Evolutionary conservation across 2,329 filamentous ascomycete genomes (phyloP).

Genomic region (Peltaster fructicola): DNA sequence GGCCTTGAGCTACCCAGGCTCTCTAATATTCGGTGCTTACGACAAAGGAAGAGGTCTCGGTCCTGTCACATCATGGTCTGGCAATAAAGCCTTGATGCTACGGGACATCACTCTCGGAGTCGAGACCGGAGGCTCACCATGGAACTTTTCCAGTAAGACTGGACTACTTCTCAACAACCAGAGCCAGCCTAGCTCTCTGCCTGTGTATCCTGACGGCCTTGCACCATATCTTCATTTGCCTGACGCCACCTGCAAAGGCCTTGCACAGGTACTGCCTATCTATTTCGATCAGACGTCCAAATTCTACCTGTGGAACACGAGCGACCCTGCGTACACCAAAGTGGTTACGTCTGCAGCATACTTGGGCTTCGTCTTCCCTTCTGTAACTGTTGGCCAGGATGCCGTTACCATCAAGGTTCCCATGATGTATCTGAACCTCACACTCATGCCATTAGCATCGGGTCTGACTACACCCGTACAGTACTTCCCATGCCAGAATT

Average conservation of each 20-base stretch:
- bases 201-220: constrained; percentile 9
- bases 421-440: constrained; percentile 19
- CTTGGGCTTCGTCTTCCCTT: constrained; percentile 24
- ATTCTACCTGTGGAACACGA: constrained; percentile 16
- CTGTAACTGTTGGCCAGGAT: constrained; percentile 7
- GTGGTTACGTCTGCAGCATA: constrained; percentile 26
- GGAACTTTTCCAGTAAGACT: constrained; percentile 11
- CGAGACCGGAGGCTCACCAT: constrained; percentile 24
- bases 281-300: constrained; percentile 8
- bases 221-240: constrained; percentile 15
- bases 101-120: constrained; percentile 27
- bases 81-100: constrained; percentile 12
- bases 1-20: constrained; percentile 4
- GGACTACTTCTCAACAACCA: constrained; percentile 2
- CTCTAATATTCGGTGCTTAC: constrained; percentile 8
- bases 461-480: constrained; percentile 16
- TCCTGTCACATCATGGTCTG: no score
- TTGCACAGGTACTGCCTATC: constrained; percentile 15
- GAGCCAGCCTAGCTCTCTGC: constrained; percentile 1
- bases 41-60: constrained; percentile 6
- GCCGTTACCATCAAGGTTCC: constrained; percentile 27
- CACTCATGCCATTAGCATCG: constrained; percentile 21
- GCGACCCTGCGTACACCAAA: constrained; percentile 16
- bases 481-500: constrained; percentile 33
- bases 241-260: constrained; percentile 11